Base-by-base conservation (phyloP, 306 rosid genomes). In the Elaeagnus macrophylla region DNA sequence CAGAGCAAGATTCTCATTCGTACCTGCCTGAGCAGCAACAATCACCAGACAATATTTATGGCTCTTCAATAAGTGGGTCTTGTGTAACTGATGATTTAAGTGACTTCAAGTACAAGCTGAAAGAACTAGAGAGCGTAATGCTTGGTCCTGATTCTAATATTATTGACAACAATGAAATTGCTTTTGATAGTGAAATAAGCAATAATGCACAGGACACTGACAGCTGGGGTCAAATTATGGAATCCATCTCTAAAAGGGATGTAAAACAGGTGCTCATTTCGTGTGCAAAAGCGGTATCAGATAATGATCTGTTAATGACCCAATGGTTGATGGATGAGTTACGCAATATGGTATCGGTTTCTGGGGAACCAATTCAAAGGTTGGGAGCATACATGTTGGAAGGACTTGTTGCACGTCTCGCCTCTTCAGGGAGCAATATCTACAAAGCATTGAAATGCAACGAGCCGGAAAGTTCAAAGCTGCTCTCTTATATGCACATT, bases 371-470 rank as follows among this genome's bases (percentile, higher is more conserved):
- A 6, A 79, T 93, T 68, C 95, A 93, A 67, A 72, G 99, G 72
- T 61, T 93, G 76, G 99, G 99, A 54, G 99, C 99, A 12, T 93
- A 93, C 80, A 73, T 84, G 95, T 64, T 93, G 78, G 99, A 93
- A 76, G 99, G 99, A 35, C 84, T 93, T 10, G 89, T 93, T 43
- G 99, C 99, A 0, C 68, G 82, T 17, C 41, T 72, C 48, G 43
- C 85, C 40, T 67, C 89, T 8, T 82, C 99, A 0, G 96, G 95
- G 56, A 84, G 89, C 67, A 78, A 73, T 60, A 84, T 93, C 70
- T 87, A 78, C 88, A 82, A 72, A 59, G 71, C 89, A 19, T 51
- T 91, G 54, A 78, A 76, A 49, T 84, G 93, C 86, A 90, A 77
- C 69, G 95, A 87, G 66, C 95, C 95, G 5, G 96, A 73, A 50